A percentile compares a stretch with the other conserved stretches of the same genome.
These are phyloP conservation scores for Saccharata proteae DNA, from an alignment of 2,329 filamentous ascomycete species.

Conservation along the genomic window DNA sequence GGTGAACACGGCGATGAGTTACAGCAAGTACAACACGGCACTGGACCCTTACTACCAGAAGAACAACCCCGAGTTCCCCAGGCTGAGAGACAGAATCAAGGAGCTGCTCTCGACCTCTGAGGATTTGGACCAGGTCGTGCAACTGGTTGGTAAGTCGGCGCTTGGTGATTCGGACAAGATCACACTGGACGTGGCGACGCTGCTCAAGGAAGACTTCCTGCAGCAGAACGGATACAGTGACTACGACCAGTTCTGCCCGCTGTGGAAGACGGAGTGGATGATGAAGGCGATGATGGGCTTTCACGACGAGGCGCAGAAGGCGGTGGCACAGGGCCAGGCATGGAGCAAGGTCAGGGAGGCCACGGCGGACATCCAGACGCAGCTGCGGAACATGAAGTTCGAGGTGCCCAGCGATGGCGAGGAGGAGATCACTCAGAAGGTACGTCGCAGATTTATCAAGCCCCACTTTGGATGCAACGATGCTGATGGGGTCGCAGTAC, in stretches of 20 bases:
- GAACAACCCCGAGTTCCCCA: slow-evolving; percentile 86
- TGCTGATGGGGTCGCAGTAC: slow-evolving; percentile 51
- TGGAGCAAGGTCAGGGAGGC: slow-evolving; percentile 91
- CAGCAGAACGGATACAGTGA: slow-evolving; percentile 99
- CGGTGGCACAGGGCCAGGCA: slow-evolving; percentile 75
- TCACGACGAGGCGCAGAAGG: slow-evolving; percentile 96
- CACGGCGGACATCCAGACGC: slow-evolving; percentile 72
- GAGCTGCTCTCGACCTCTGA: slow-evolving; percentile 90
- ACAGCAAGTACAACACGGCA: slow-evolving; percentile 87
- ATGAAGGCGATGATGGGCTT: slow-evolving; percentile 99
- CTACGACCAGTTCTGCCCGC: slow-evolving; percentile 97
- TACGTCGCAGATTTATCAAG: slow-evolving; percentile 28
- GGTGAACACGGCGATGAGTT: slow-evolving; percentile 87
- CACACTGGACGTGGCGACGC: slow-evolving; percentile 76
- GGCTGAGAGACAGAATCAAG: slow-evolving; percentile 83
- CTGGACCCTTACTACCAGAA: slow-evolving; percentile 93
- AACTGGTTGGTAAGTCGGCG: slow-evolving; percentile 94
- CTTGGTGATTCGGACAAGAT: slow-evolving; percentile 97
- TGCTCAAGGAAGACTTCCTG: slow-evolving; percentile 97
- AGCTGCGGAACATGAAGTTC: slow-evolving; percentile 91
- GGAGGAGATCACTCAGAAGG: slow-evolving; percentile 73
- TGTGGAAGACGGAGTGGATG: slow-evolving; percentile 99
- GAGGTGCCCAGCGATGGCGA: slow-evolving; percentile 81
- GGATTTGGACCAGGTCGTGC: slow-evolving; percentile 95
- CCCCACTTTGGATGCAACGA: neutral